These are phyloP conservation scores for Coemansia sp. DNA, from an alignment of 192 early-diverging fungal species.

Conservation along the genomic window DNA sequence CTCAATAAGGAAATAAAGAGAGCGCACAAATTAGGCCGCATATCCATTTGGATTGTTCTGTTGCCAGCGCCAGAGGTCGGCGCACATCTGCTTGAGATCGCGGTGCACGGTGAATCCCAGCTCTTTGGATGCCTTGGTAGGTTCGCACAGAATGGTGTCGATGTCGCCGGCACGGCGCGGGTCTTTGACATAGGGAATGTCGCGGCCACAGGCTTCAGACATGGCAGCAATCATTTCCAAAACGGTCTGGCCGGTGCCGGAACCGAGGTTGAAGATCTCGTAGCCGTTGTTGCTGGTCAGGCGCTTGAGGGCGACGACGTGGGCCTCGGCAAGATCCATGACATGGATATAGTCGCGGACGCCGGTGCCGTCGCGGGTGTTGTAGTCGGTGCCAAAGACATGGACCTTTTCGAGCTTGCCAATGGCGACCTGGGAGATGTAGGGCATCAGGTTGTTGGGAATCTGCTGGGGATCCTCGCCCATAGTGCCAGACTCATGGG, in stretches of 20 bases:
- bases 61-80: slow-evolving; percentile 73
- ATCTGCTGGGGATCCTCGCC: slow-evolving; percentile 87
- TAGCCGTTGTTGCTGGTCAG: slow-evolving; percentile 56
- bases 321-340: slow-evolving; percentile 85
- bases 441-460: slow-evolving; percentile 90
- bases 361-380: slow-evolving; percentile 87
- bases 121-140: slow-evolving; percentile 58
- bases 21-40: not conserved
- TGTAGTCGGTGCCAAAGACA: slow-evolving; percentile 92
- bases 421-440: slow-evolving; percentile 80
- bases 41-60: slow-evolving; percentile 66
- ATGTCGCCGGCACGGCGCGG: slow-evolving; percentile 80
- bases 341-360: slow-evolving; percentile 97
- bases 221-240: slow-evolving; percentile 87
- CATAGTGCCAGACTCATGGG: slow-evolving; percentile 84
- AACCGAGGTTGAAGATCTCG: slow-evolving; percentile 86
- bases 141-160: slow-evolving; percentile 79
- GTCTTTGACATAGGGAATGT: slow-evolving; percentile 70
- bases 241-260: slow-evolving; percentile 90
- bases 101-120: slow-evolving; percentile 65
- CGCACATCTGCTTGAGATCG: slow-evolving; percentile 63
- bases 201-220: slow-evolving; percentile 69
- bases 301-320: slow-evolving; percentile 80
- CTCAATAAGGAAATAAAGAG: not conserved
- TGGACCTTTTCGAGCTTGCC: slow-evolving; percentile 79